phyloP scores from a whole-genome alignment of 805 yeast genomes.

The Candida tallmaniae region DNA sequence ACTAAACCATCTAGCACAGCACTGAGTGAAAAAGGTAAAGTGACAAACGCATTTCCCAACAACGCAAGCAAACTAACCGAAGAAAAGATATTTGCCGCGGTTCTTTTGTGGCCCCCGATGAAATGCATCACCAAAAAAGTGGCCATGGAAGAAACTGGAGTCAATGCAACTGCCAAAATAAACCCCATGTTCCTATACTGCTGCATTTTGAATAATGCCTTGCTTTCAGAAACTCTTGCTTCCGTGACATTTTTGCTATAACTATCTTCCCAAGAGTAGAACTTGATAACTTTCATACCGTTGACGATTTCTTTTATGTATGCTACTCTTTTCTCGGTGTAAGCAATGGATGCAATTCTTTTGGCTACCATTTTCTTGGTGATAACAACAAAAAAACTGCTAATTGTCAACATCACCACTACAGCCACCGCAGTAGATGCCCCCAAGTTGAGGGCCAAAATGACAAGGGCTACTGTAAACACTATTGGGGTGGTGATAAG shows the following conservation, averaged over 20 bases:
- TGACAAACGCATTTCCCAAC: conserved; percentile 54
- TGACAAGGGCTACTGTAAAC: conserved; percentile 54
- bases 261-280: conserved; percentile 88
- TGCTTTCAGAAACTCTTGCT: conserved; percentile 59
- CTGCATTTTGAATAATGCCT: conserved; percentile 56
- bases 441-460: conserved; percentile 65
- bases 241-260: conserved; percentile 52
- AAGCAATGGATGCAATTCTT: conserved; percentile 52
- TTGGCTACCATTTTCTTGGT: conserved; percentile 36
- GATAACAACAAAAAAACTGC: conserved; percentile 39
- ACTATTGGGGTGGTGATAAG: conserved; percentile 60
- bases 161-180: conserved; percentile 62
- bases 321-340: conserved; percentile 73
- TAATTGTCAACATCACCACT: conserved; percentile 48
- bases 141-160: conserved; percentile 41
- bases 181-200: conserved; percentile 55
- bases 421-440: conserved; percentile 68
- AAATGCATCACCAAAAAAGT: conserved; percentile 35
- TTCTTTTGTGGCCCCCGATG: conserved; percentile 23
- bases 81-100: conserved; percentile 63
- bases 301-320: conserved; percentile 72
- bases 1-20: conserved; percentile 62
- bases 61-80: conserved; percentile 63
- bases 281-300: conserved; percentile 76
- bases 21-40: conserved; percentile 65